Base-by-base conservation (phyloP, 202 grass and related monocot genomes). In the Musa balbisiana region DNA sequence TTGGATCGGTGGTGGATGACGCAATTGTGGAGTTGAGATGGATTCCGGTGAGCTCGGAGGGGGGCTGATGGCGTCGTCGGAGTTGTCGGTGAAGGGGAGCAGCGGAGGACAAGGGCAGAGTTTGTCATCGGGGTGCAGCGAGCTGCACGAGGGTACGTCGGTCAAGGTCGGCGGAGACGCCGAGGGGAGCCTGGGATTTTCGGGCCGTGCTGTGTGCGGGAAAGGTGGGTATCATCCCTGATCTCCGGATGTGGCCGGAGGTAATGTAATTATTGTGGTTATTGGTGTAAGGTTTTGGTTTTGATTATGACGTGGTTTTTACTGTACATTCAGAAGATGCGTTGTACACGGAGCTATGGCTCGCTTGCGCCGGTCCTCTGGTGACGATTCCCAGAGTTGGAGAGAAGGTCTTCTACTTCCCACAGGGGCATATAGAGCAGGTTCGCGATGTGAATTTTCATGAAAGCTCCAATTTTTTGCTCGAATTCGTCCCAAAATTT, bases 381-480 rank as follows among this genome's bases (percentile, higher is more conserved):
- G 93, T 92, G 53, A 91, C 93, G 70, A 90, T 97, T 59, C 93
- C 90, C 16, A 84, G 64, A 67, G 73, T 87, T 51, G 76, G 84
- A 55, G 90, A 97, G 78, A 85, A 78, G 82, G 90, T 92, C 51
- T 97, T 87, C 82, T 97, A 97, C 87, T 91, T 97, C 79, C 93
- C 93, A 11, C 93, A 97, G 83, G 93, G 93, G 23, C 93, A 97
- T 70, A 97, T 91, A 73, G 93, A 97, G 84, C 93, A 97, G 90
- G 93, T 96, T 53, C 72, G 72, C 20, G 14, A 53, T 52, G 25
- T 19, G 13, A 70, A 50, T 51, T n/a, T 17, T 60, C 43, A 14
- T 70, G 51, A 70, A 50, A 49, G 33, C 33, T 3, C 67, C 79
- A 52, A 72, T 64, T 64, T 84, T 79, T 24, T 43, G 16, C 16